These are phyloP conservation scores for Heliamphora exappendiculata DNA, from an alignment of 148 eudicot species.

Conservation along the genomic window DNA sequence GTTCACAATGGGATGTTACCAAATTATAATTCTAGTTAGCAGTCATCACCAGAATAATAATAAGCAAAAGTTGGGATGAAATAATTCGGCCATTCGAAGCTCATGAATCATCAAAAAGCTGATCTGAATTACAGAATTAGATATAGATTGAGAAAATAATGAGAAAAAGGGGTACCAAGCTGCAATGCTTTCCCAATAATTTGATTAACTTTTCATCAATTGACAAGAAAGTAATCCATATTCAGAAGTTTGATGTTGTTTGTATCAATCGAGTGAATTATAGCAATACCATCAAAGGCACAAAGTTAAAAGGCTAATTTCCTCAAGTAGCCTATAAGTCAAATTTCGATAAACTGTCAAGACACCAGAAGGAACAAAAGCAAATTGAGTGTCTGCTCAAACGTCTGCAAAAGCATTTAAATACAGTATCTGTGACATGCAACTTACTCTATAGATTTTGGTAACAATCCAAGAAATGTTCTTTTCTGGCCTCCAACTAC, in stretches of 20 bases:
- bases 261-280: background rate
- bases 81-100: background rate
- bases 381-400: background rate
- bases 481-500: background rate
- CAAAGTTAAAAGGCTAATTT: background rate
- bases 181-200: background rate
- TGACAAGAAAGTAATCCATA: too few relatives aligned
- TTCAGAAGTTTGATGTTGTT: background rate
- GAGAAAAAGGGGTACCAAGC: background rate
- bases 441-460: background rate
- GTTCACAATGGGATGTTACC: constrained; percentile 15
- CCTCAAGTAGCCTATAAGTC: background rate
- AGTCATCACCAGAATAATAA: background rate
- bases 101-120: background rate
- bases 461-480: background rate
- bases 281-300: background rate
- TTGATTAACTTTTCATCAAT: too few relatives aligned
- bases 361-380: too few relatives aligned
- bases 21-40: background rate
- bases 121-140: background rate
- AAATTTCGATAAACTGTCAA: too few relatives aligned
- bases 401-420: background rate
- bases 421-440: background rate
- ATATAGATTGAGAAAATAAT: background rate
- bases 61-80: background rate